These are phyloP conservation scores for Termitomyces sp. DNA, from an alignment of 768 basidiomycete species.

Conservation along the genomic window DNA sequence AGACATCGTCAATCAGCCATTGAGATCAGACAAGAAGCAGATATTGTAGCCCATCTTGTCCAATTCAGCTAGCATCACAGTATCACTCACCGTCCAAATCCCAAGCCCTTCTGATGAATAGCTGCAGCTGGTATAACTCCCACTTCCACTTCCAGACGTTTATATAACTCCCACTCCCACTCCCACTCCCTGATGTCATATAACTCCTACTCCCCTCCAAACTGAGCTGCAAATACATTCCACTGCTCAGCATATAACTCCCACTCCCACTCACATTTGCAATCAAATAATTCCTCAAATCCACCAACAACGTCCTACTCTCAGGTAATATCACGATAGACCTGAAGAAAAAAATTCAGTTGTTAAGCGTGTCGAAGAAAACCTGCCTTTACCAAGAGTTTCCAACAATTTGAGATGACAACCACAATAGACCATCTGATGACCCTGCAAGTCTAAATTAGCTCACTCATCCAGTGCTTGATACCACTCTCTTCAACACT, in stretches of 20 bases:
- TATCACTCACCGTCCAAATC: slow-evolving; percentile 23
- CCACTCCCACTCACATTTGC: too few species aligned
- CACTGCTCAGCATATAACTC: slow-evolving; percentile 1
- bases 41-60: slow-evolving; percentile 55
- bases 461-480: too few species aligned
- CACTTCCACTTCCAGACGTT: too few species aligned
- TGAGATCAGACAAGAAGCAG: slow-evolving; percentile 50
- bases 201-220: slow-evolving; percentile 6
- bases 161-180: slow-evolving; percentile 1
- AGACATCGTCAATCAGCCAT: slow-evolving; percentile 30
- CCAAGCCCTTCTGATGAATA: slow-evolving; percentile 15
- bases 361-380: too few species aligned
- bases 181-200: too few species aligned
- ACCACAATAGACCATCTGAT: too few species aligned
- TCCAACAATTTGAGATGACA: too few species aligned
- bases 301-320: slow-evolving; percentile 27
- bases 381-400: too few species aligned
- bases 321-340: too few species aligned
- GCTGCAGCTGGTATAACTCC: slow-evolving; percentile 21
- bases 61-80: slow-evolving; percentile 35
- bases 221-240: slow-evolving; percentile 3
- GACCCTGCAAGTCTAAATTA: too few species aligned
- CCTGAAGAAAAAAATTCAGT: too few species aligned
- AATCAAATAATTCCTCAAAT: slow-evolving; percentile 23
- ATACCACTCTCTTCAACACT: too few species aligned